Conservation (phyloP, 345 rosid species). For the Heritiera littoralis region DNA sequence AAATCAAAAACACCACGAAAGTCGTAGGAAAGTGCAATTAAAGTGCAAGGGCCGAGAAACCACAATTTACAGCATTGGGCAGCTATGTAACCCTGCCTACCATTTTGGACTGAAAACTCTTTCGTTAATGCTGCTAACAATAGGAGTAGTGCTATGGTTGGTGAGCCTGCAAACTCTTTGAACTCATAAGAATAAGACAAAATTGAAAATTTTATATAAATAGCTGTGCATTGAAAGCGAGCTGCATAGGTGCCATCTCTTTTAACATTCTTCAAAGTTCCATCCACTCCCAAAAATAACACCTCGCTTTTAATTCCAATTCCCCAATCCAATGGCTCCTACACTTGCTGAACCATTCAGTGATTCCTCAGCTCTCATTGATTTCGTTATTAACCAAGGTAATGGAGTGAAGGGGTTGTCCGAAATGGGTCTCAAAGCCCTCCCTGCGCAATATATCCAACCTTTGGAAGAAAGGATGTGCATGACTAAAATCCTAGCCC, state of each 20-base stretch:
- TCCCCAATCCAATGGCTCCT: background rate
- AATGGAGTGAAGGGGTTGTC: slow-evolving; percentile 27
- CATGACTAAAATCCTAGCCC: background rate
- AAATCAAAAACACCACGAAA: no score
- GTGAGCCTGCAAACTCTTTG: no score
- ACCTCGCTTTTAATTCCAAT: background rate
- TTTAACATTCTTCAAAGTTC: background rate
- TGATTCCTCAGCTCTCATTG: background rate
- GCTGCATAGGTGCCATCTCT: background rate
- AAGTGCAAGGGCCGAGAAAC: no score
- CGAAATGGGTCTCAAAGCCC: slow-evolving; percentile 9
- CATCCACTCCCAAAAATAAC: background rate
- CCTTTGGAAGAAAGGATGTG: background rate
- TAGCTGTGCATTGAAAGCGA: background rate
- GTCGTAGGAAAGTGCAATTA: no score
- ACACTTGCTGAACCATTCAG: background rate
- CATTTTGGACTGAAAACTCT: no score
- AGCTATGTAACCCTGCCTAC: no score
- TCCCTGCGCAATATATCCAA: slow-evolving; percentile 20
- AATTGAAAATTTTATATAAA: background rate
- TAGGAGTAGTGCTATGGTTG: no score
- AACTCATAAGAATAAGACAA: no score
- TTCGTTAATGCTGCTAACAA: no score
- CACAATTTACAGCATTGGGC: no score
- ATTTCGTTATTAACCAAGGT: slow-evolving; percentile 21